These are phyloP conservation scores for Hibiscus tridactylites DNA, from an alignment of 345 rosid species.

Conservation along the genomic window DNA sequence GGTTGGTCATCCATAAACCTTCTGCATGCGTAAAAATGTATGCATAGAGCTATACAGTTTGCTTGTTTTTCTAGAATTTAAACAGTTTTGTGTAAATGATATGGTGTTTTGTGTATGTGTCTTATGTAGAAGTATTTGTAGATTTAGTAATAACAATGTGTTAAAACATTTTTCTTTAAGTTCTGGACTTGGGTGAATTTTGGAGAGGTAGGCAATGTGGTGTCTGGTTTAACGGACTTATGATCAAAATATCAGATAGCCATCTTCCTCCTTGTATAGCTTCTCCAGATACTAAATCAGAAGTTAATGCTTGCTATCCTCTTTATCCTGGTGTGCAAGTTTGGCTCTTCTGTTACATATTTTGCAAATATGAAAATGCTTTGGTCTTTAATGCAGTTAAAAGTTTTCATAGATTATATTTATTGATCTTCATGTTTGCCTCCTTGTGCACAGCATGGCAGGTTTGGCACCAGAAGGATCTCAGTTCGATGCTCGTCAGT, in stretches of 20 bases:
- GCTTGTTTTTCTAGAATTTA: neutral
- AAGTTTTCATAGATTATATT: neutral
- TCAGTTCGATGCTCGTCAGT: constrained; percentile 62
- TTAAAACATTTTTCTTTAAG: neutral
- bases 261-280: constrained; percentile 19
- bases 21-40: neutral
- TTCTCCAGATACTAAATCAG: constrained; percentile 35
- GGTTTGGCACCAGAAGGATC: constrained; percentile 65
- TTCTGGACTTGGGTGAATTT: neutral
- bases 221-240: constrained; percentile 19
- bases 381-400: neutral
- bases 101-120: neutral
- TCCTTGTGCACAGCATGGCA: constrained; percentile 49
- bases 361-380: neutral
- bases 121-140: neutral
- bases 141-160: neutral
- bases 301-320: constrained; percentile 38
- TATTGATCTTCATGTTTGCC: neutral
- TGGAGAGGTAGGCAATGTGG: constrained; percentile 32
- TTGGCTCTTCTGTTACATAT: constrained; percentile 49
- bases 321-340: constrained; percentile 32
- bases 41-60: too few relatives aligned
- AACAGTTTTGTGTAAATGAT: neutral
- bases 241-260: constrained; percentile 18
- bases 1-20: neutral